Base-by-base conservation (phyloP, 352 stramenopile genomes). In the Pythium oligandrum region DNA sequence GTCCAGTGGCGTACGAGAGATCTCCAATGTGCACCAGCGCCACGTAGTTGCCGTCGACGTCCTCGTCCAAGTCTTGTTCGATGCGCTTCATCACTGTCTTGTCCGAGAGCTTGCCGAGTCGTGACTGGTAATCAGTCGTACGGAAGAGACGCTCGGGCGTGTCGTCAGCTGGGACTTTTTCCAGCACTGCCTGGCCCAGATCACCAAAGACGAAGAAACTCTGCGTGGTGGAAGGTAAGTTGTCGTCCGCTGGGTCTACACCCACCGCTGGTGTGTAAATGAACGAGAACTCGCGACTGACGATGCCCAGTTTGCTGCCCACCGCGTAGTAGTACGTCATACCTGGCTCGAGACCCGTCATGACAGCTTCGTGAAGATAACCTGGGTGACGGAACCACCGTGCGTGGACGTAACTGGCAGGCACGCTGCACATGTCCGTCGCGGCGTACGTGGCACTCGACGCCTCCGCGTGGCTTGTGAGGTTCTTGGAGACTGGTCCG, bases 21-120 rank as follows among this genome's bases (percentile, higher is more conserved):
- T 93, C 85, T 12, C 85, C 85, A 26, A 94, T 66, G 55, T 93
- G 82, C 61, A 95, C 64, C 6, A 93, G 59, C 3, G 32, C 75
- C 36, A 69, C 65, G 47, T 76, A 68, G 31, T 85, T 74, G 17
- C 42, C 45, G 35, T 47, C 17, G 2, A 34, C 44, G 33, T 61
- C 63, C 1, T 57, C 53, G 2, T 32, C 37, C n/a, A 83, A 33
- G 26, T 77, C 62, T 31, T 71, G 59, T 12, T 51, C 50, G 9
- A 85, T 64, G 4, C 61, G 66, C 38, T 67, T 61, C 53, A 75
- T 76, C 46, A 63, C 66, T n/a, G 64, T 88, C 51, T 64, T 30
- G 31, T 49, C 51, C 2, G 53, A 33, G 54, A 32, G 51, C n/a
- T 47, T 34, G 3, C 48, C 54, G 7, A 49, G 53, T 3, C 65